Percentiles rank a stretch among this genome's conserved stretches.
Conservation (phyloP, 805 yeast genomes). For the Zygotorulaspora florentina region DNA sequence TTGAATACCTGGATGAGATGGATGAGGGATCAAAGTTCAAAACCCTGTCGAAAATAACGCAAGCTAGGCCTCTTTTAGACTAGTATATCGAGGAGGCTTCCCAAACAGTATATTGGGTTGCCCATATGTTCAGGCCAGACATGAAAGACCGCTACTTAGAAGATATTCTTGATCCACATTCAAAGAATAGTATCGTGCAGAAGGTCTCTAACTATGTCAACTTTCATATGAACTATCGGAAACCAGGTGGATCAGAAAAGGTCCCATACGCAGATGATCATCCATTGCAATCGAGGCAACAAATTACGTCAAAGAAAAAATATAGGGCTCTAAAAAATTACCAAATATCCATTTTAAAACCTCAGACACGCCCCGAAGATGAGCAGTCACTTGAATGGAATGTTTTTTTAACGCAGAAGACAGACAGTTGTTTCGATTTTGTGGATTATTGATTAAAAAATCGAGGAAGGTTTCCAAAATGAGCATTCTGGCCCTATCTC, state of each 20-base stretch:
- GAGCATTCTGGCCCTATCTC: not conserved
- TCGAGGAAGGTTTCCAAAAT: conserved; percentile 2
- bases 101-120: conserved; percentile 5
- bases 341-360: not conserved
- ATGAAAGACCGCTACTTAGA: conserved; percentile 3
- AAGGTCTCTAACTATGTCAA: not conserved
- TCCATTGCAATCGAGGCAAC: not conserved
- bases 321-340: not conserved
- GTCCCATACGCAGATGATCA: not conserved
- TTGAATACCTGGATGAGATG: not conserved
- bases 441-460: conserved; percentile 4
- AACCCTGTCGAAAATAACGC: not conserved
- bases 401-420: not conserved
- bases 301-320: not conserved
- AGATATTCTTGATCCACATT: conserved; percentile 1
- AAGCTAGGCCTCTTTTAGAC: conserved; percentile 4
- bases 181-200: not conserved
- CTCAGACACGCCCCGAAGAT: not conserved
- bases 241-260: not conserved
- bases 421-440: conserved; percentile 3
- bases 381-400: conserved; percentile 2
- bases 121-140: conserved; percentile 7
- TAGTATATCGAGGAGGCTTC: conserved; percentile 1
- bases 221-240: not conserved
- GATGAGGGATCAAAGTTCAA: conserved; percentile 3